A percentile compares a stretch with the other conserved stretches of the same genome.
Evolutionary conservation across 2,329 filamentous ascomycete species (phyloP).

Genomic region (Penicillium sp.): DNA sequence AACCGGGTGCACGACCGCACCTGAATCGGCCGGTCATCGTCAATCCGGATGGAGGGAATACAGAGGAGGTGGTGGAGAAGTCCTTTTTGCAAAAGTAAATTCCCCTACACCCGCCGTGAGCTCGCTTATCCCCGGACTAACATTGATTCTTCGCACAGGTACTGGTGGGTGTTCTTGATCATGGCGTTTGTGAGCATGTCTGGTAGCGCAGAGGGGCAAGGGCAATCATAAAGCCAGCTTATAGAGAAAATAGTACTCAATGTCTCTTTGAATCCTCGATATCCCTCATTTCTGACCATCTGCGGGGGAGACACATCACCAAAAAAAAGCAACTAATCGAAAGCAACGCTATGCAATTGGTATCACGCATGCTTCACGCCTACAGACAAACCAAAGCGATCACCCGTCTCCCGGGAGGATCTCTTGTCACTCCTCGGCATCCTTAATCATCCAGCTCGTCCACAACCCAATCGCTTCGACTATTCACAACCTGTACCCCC

Average conservation of each 20-base stretch:
- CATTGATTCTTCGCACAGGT: constrained; percentile 26
- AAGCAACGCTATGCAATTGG: constrained; percentile 5
- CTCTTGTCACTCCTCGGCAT: background rate
- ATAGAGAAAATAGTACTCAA: constrained; percentile 1
- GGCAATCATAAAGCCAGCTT: constrained; percentile 13
- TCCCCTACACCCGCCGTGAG: background rate
- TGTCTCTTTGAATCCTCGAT: background rate
- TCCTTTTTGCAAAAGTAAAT: constrained; percentile 44
- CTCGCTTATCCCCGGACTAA: background rate
- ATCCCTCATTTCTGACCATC: background rate
- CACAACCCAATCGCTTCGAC: background rate
- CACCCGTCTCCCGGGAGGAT: background rate
- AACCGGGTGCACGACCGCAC: constrained; percentile 35
- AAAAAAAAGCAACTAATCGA: background rate
- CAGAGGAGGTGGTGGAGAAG: constrained; percentile 41
- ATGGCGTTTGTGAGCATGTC: constrained; percentile 41
- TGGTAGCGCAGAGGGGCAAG: constrained; percentile 34
- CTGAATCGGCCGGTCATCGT: constrained; percentile 40
- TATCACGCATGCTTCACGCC: background rate
- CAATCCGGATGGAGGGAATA: constrained; percentile 36
- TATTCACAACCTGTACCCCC: constrained; percentile 9
- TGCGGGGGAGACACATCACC: background rate
- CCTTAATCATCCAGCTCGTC: background rate
- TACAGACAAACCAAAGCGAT: background rate
- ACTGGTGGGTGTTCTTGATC: constrained; percentile 47